Base-by-base conservation (phyloP, 192 early-diverging fungal genomes). In the Phycomyces blakesleeanus region DNA sequence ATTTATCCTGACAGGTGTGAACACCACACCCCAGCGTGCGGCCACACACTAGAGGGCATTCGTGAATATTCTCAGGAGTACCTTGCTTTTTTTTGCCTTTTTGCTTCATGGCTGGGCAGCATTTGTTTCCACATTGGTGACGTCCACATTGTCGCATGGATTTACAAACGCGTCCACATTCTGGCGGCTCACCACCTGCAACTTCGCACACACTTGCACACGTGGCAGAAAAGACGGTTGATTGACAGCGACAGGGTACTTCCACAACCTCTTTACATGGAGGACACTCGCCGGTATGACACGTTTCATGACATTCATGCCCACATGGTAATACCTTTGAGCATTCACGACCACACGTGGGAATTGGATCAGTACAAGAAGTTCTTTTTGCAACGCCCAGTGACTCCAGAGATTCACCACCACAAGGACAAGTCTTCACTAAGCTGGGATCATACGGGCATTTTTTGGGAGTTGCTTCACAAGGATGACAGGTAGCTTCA, bases 11-110 rank as follows among this genome's bases (percentile, higher is more conserved):
- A 67, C 95, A 98, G 16, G 40, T 62, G 72, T 98, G 96, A 25
- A 71, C 71, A 18, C 92, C 92, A 80, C 96, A 98, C 34, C 83
- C 72, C 22, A 97, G 81, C 55, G 77, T 72, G 53, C 85, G 85
- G 25, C 83, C 87, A 69, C 96, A 97, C 0, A 78, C 60, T 21
- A 89, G 62, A 20, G 75, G 73, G 72, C 91, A 93, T 29, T 75
- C 75, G 64, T 93, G 91, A 39, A 21, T 47, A 29, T n/a, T 40
- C 0, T 61, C 61, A 14, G 24, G 51, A 39, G 26, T 56, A 68
- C 69, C 60, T 71, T 68, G 49, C 59, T 57, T 47, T 57, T 65
- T 49, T 40, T 41, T 61, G 15, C 75, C 73, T 34, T 76, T 72
- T 24, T 61, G 55, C 18, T 74, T 74, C 0, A 56, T 61, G 1